Evolutionary conservation across 805 yeast species (phyloP).

Genomic region (Saturnispora dispora): DNA sequence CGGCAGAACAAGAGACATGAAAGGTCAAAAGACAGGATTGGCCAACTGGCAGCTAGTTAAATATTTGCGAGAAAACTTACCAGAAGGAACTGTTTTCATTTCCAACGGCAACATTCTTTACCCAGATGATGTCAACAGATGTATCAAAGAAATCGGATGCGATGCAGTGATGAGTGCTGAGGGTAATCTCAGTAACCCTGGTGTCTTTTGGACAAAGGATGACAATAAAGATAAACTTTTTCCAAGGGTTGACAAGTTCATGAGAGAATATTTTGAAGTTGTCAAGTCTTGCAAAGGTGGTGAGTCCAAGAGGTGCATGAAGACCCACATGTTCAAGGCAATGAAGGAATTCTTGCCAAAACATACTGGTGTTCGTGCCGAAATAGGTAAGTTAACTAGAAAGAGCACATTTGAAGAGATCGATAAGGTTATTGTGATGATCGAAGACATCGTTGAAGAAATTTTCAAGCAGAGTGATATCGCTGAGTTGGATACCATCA

Average conservation of each 20-base stretch:
- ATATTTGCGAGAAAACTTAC: conserved; percentile 69
- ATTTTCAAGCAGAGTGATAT: conserved; percentile 46
- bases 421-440: conserved; percentile 44
- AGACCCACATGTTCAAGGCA: conserved; percentile 84
- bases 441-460: conserved; percentile 56
- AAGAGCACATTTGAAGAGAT: conserved; percentile 37
- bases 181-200: conserved; percentile 90
- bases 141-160: conserved; percentile 53
- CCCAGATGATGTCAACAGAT: conserved; percentile 70
- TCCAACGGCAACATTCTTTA: conserved; percentile 94
- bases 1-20: conserved; percentile 94
- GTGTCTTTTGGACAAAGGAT: conserved; percentile 57
- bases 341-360: conserved; percentile 69
- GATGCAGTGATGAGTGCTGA: conserved; percentile 98
- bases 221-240: conserved; percentile 54
- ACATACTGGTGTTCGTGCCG: conserved; percentile 71
- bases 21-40: conserved; percentile 91
- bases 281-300: conserved; percentile 51
- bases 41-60: conserved; percentile 85
- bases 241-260: conserved; percentile 76
- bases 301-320: conserved; percentile 78
- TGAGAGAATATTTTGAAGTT: conserved; percentile 83
- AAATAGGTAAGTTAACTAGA: conserved; percentile 46
- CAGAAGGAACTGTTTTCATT: conserved; percentile 74
- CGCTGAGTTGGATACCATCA: conserved; percentile 46